Conservation (phyloP, 164 flowering plant species). For the Umbilicus rupestris region DNA sequence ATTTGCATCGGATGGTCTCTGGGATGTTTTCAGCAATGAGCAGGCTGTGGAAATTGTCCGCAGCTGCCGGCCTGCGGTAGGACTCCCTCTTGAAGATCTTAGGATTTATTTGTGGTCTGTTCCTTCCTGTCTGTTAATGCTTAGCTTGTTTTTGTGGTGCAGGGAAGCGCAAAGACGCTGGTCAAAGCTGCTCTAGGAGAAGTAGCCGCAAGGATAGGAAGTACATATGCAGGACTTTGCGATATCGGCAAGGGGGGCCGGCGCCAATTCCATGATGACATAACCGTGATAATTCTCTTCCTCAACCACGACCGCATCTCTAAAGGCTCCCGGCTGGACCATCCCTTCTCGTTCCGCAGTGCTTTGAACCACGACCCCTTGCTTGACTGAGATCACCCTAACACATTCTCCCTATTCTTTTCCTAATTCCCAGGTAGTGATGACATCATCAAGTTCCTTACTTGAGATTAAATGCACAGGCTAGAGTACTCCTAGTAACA, state of each 20-base stretch:
- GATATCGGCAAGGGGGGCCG: slow-evolving; percentile 60
- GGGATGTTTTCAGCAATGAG: slow-evolving; percentile 84
- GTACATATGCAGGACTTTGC: slow-evolving; percentile 51
- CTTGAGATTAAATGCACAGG: neutral
- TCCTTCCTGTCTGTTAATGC: neutral
- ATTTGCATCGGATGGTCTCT: slow-evolving; percentile 90
- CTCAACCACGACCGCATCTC: slow-evolving; percentile 49
- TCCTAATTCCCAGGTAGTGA: neutral
- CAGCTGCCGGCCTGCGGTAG: slow-evolving; percentile 57
- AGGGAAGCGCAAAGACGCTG: slow-evolving; percentile 68
- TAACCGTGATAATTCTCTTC: slow-evolving; percentile 61
- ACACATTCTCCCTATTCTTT: neutral
- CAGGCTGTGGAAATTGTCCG: slow-evolving; percentile 71
- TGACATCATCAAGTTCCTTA: neutral
- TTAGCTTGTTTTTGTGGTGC: slow-evolving; percentile 6
- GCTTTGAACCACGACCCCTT: slow-evolving; percentile 43
- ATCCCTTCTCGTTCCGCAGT: slow-evolving; percentile 48
- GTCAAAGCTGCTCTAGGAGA: slow-evolving; percentile 70
- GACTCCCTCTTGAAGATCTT: slow-evolving; percentile 11
- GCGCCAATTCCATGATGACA: slow-evolving; percentile 78
- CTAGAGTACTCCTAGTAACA: no score
- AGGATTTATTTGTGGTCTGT: neutral
- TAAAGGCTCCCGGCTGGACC: slow-evolving; percentile 25
- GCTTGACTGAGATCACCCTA: no score
- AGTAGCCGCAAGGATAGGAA: slow-evolving; percentile 73